Conservation (phyloP, 495 filamentous ascomycete species). For the Hyaloscypha bicolor region DNA sequence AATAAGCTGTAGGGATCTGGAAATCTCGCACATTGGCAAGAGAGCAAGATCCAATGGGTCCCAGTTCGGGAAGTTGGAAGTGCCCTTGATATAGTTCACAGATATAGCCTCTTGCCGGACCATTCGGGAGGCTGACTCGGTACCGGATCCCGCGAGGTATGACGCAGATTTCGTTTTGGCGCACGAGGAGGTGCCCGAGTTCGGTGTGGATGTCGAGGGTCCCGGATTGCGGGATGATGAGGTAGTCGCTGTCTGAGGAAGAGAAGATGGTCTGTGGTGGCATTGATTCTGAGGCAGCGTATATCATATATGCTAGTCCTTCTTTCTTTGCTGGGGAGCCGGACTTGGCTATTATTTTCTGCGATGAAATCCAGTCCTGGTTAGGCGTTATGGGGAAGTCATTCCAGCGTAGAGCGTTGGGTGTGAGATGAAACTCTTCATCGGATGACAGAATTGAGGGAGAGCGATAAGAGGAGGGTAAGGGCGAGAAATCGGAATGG, state of each 20-base stretch:
- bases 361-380: constrained; percentile 65
- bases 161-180: constrained; percentile 71
- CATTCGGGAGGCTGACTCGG: constrained; percentile 59
- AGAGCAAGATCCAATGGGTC: constrained; percentile 69
- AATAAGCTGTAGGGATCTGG: constrained; percentile 64
- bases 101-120: constrained; percentile 68
- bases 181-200: constrained; percentile 62
- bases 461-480: neutral
- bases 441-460: constrained; percentile 10
- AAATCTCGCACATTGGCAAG: constrained; percentile 74
- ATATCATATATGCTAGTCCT: constrained; percentile 67
- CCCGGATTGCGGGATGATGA: constrained; percentile 70
- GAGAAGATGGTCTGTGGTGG: constrained; percentile 62
- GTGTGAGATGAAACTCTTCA: constrained; percentile 51
- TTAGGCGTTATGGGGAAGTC: constrained; percentile 62
- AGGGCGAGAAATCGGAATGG: constrained; percentile 59
- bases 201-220: constrained; percentile 73
- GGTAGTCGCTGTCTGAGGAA: constrained; percentile 68
- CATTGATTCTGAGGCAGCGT: constrained; percentile 67
- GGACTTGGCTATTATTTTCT: constrained; percentile 65
- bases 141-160: constrained; percentile 70
- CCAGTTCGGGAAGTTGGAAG: constrained; percentile 69
- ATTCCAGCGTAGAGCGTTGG: constrained; percentile 71
- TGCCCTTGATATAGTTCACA: constrained; percentile 71
- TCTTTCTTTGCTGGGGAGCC: constrained; percentile 67